phyloP scores from a whole-genome alignment of 371 early-diverging fungal species.

The Mucor indicus region DNA sequence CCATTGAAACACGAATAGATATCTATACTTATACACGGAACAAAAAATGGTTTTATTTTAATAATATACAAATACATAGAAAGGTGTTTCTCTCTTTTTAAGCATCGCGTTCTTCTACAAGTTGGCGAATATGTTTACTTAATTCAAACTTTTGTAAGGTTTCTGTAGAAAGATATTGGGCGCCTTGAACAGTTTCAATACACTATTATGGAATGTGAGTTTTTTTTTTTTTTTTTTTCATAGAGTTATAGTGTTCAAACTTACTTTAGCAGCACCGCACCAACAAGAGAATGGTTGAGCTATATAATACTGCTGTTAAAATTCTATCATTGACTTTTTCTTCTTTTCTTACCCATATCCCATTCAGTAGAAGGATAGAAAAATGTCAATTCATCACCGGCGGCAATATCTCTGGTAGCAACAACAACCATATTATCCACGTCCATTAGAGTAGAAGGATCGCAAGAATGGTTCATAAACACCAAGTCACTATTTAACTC shows the following conservation, averaged over 20 bases:
- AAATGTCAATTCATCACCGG: constrained; percentile 74
- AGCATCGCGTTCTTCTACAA: constrained; percentile 42
- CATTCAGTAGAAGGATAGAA: constrained; percentile 85
- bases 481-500: constrained; percentile 69
- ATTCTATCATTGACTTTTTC: neutral
- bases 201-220: constrained; percentile 36
- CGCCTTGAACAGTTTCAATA: constrained; percentile 61
- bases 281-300: constrained; percentile 81
- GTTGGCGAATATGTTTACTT: constrained; percentile 55
- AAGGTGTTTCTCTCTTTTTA: no score
- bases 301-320: constrained; percentile 2
- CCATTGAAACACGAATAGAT: neutral
- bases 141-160: constrained; percentile 43
- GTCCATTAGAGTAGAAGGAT: constrained; percentile 63
- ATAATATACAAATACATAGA: no score
- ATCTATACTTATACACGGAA: no score
- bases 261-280: constrained; percentile 62
- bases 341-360: constrained; percentile 66
- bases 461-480: constrained; percentile 54
- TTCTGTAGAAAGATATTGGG: constrained; percentile 50
- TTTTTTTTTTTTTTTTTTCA: neutral
- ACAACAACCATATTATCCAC: constrained; percentile 46
- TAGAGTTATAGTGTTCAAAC: neutral
- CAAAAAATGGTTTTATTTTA: no score
- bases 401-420: constrained; percentile 55